These are phyloP conservation scores for Sicyos baderoa DNA, from an alignment of 306 rosid genomes.

Conservation along the genomic window DNA sequence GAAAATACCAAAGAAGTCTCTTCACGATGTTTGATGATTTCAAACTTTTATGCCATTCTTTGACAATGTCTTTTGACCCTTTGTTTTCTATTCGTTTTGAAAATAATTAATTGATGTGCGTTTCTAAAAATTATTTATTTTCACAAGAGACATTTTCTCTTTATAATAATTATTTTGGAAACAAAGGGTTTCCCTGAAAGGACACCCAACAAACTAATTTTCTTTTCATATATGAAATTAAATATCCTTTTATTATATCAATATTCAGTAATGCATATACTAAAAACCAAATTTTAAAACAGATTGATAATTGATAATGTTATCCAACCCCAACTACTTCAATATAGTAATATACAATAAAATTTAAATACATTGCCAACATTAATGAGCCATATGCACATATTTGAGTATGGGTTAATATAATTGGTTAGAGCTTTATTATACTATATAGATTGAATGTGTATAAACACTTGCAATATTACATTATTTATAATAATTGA, in stretches of 20 bases:
- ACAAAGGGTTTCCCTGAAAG: background rate
- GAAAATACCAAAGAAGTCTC: background rate
- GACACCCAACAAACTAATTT: background rate
- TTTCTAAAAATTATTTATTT: background rate
- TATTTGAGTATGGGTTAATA: background rate
- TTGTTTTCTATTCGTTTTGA: background rate
- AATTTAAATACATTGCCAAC: background rate
- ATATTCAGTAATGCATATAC: background rate
- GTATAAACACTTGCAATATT: no score
- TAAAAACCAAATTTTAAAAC: background rate
- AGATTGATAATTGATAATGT: background rate
- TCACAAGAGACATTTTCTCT: background rate
- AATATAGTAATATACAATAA: background rate
- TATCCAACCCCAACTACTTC: constrained; percentile 15
- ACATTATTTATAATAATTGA: no score
- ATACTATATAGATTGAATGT: background rate
- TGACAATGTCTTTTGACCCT: background rate
- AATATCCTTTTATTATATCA: background rate
- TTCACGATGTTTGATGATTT: constrained; percentile 14
- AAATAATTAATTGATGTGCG: no score
- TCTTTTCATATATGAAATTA: background rate
- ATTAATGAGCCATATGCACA: background rate
- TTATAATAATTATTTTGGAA: constrained; percentile 3
- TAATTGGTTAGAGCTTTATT: background rate
- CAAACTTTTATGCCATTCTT: constrained; percentile 8